Evolutionary conservation across 345 rosid species (phyloP).

Genomic region (Linum usitatissimum): DNA sequence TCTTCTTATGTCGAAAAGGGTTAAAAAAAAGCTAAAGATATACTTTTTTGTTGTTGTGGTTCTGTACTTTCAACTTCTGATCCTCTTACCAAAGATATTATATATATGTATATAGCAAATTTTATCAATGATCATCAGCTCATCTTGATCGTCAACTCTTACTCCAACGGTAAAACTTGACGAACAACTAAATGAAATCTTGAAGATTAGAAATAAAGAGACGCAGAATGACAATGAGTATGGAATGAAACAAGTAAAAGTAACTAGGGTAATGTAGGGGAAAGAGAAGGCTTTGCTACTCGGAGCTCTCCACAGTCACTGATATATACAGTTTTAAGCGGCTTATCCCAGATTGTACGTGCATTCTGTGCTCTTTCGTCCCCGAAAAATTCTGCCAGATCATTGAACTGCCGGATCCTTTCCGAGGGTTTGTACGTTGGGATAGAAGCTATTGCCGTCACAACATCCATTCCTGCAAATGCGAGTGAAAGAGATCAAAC

Average conservation of each 20-base stretch:
- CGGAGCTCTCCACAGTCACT: conserved; percentile 73
- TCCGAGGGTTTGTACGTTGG: conserved; percentile 70
- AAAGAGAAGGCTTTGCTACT: conserved; percentile 60
- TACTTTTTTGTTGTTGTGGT: no score
- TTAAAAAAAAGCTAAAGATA: no score
- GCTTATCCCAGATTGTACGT: conserved; percentile 60
- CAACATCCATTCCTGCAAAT: conserved; percentile 65
- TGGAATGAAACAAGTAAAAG: not conserved
- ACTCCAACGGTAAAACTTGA: no score
- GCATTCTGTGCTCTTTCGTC: conserved; percentile 82
- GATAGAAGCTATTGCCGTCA: conserved; percentile 57
- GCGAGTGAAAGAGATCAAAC: not conserved
- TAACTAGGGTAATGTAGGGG: conserved; percentile 50
- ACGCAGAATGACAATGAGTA: no score
- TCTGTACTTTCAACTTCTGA: no score
- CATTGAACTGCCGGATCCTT: conserved; percentile 55
- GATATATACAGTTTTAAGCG: conserved; percentile 63
- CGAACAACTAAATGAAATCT: no score
- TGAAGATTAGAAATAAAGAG: no score
- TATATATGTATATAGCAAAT: no score
- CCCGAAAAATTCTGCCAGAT: conserved; percentile 64
- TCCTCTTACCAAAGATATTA: no score
- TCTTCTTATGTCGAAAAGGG: no score
- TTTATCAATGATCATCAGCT: no score
- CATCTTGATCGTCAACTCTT: no score